Base-by-base conservation (phyloP, 1,139 yeast species). In the Yamadazyma blattariae region DNA sequence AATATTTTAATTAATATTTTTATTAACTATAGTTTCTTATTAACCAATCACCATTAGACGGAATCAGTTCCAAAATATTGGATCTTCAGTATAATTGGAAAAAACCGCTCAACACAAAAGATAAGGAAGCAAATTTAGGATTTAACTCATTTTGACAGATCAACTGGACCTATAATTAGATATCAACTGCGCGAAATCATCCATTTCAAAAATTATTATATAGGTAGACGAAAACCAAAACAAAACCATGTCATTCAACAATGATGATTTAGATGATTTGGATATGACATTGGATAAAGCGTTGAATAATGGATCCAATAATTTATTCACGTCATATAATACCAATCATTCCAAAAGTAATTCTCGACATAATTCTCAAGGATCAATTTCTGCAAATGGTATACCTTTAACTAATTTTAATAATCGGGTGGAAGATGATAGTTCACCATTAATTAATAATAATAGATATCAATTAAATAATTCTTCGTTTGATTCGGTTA, bases 211-310 rank as follows among this genome's bases (percentile, higher is more conserved):
- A n/a, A n/a, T n/a, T n/a, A n/a, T n/a, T n/a, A n/a, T n/a, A n/a
- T n/a, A n/a, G n/a, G n/a, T n/a, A n/a, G n/a, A n/a, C n/a, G n/a
- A n/a, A n/a, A n/a, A n/a, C n/a, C n/a, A n/a, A n/a, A n/a, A n/a
- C n/a, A n/a, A n/a, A 6, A n/a, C n/a, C 7, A 28, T 26, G 32
- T 34, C 27, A 13, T 22, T 21, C 14, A 12, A 20, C 16, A 29
- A 29, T 22, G 32, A 29, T 23, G 32, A 29, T 12, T 61, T 67
- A 45, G 75, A 68, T 27, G 76, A 70, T 41, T 55, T 71, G 36
- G 77, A 71, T 36, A 51, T 48, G 30, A 64, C 74, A 19, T 52
- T 70, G 31, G 76, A 70, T 40, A 56, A 61, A 35, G 76, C 76
- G 9, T 54, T 70, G 41, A 55, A 64, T 42, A 56, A 61, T 30